Evolutionary conservation across 441 rosid species (phyloP), one percentile per base, ranked within the genome.

Genomic region (Eruca vesicaria): DNA sequence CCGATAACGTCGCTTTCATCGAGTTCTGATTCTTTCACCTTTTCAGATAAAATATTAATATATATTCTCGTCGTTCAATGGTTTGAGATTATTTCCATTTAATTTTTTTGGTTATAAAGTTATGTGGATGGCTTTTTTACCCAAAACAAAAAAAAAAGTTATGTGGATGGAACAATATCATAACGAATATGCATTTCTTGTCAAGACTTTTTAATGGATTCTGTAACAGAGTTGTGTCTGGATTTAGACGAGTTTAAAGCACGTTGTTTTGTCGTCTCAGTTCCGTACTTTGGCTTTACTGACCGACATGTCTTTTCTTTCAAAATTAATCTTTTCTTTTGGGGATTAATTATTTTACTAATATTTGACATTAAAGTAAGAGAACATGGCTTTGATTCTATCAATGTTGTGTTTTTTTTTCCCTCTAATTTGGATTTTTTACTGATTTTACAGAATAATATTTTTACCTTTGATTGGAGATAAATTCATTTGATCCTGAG

Each of bases 221-320:
- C 8, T 35, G 36, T 67, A 72, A 80, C 76, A 61, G 59, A 61
- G 68, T 26, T 71, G 77, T 76, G 69, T 79, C 68, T 59, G 66
- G 15, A 63, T 63, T 48, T 55, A 43, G 69, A 63, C 66, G 63
- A 14, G 14, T 6, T 2, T 35, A 14, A 14, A 50, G 53, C 66
- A 63, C 78, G 56, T 73, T 58, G 19, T 75, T 31, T 73, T 58
- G 19, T 75, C 38, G 43, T 64, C 18, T 23, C 6, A 68, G 60
- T 75, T 57, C 59, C 23, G 70, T 63, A 26, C 0, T 71, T 74
- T 74, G 50, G 21, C 57, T 38, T 75, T 80, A 71, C 41, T 67
- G 23, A 14, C 57, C 63, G 56, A 73, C 71, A 73, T 73, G 71
- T 33, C 63, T 3, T 12, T 3, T 50, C 35, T 14, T 12, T 45